Conservation (phyloP, 139 green algal species). For the Nannochloris sp. region DNA sequence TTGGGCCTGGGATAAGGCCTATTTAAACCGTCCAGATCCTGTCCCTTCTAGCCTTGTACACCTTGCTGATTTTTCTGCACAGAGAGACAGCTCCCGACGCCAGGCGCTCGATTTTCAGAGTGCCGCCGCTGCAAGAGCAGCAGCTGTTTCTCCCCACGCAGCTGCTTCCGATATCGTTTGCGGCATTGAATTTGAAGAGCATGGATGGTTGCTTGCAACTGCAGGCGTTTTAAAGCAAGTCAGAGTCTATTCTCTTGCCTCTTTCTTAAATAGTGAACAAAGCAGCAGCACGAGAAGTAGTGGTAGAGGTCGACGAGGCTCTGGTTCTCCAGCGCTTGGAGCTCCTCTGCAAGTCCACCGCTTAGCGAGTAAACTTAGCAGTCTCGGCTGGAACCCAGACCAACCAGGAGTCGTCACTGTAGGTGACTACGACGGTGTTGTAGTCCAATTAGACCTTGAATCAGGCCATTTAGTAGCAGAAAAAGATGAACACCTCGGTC, state of each 20-base stretch:
- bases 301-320: neutral
- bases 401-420: slow-evolving; percentile 51
- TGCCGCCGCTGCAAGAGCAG: slow-evolving; percentile 2
- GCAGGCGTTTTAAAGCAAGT: slow-evolving; percentile 59
- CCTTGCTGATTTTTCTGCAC: neutral
- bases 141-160: neutral
- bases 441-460: slow-evolving; percentile 53
- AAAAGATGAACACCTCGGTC: slow-evolving; percentile 47
- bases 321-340: slow-evolving; percentile 22
- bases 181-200: slow-evolving; percentile 49
- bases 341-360: slow-evolving; percentile 36
- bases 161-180: slow-evolving; percentile 43
- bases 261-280: neutral
- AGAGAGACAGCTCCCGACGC: no score
- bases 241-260: slow-evolving; percentile 29
- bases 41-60: neutral
- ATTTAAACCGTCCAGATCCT: neutral
- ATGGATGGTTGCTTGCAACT: slow-evolving; percentile 46
- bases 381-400: slow-evolving; percentile 63
- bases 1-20: neutral
- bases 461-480: slow-evolving; percentile 55
- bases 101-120: no score
- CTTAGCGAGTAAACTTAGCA: slow-evolving; percentile 68
- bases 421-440: slow-evolving; percentile 70
- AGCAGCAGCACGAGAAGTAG: neutral